Evolutionary conservation across 495 filamentous ascomycete genomes (phyloP).

Genomic region (Tuber indicum): DNA sequence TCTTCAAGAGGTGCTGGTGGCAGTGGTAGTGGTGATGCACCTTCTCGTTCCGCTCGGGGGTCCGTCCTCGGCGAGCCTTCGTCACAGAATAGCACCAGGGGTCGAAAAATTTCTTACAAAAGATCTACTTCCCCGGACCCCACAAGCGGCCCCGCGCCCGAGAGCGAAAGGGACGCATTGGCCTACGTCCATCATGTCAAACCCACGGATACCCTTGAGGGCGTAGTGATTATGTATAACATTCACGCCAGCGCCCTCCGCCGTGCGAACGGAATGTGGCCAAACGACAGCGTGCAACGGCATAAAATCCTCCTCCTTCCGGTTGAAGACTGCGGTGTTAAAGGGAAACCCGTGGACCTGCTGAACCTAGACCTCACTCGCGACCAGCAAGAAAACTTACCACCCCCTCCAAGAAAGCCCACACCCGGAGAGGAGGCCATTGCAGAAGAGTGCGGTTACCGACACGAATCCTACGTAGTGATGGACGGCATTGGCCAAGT

Average conservation of each 20-base stretch:
- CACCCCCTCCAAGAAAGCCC: slow-evolving; percentile 44
- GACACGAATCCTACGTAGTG: slow-evolving; percentile 29
- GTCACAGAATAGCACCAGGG: not conserved
- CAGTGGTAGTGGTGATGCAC: slow-evolving; percentile 4
- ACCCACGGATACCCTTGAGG: slow-evolving; percentile 74
- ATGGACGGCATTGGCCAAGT: slow-evolving; percentile 55
- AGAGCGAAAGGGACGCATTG: slow-evolving; percentile 63
- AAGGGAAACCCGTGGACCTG: slow-evolving; percentile 53
- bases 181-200: slow-evolving; percentile 88
- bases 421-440: slow-evolving; percentile 15
- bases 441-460: slow-evolving; percentile 24
- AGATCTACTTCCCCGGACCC: slow-evolving; percentile 40
- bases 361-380: slow-evolving; percentile 42
- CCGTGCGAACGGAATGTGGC: slow-evolving; percentile 90
- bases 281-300: slow-evolving; percentile 78
- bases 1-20: slow-evolving; percentile 38
- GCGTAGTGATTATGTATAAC: slow-evolving; percentile 81
- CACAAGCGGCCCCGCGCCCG: slow-evolving; percentile 46
- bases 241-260: slow-evolving; percentile 71
- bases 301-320: slow-evolving; percentile 76
- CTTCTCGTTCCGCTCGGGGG: slow-evolving; percentile 20
- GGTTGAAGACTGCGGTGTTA: slow-evolving; percentile 80
- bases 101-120: slow-evolving; percentile 12
- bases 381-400: slow-evolving; percentile 46
- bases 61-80: not conserved